Evolutionary conservation across 345 rosid species (phyloP).

Genomic region (Lepidium aucheri): DNA sequence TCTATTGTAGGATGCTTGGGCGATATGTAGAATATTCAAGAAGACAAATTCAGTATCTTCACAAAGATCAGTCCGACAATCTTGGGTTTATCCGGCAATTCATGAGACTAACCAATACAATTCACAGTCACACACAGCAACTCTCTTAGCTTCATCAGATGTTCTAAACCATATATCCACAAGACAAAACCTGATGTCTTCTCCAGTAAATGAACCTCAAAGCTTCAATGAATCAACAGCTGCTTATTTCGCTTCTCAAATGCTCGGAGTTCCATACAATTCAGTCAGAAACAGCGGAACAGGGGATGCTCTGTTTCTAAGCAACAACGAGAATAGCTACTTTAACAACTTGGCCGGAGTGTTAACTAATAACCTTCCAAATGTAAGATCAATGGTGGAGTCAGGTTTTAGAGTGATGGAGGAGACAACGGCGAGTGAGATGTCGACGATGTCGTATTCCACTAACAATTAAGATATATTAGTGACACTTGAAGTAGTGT

Average conservation of each 20-base stretch:
- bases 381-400: constrained; percentile 13
- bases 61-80: constrained; percentile 56
- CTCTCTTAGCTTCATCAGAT: constrained; percentile 14
- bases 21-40: constrained; percentile 94
- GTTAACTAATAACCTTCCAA: constrained; percentile 2
- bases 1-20: constrained; percentile 75
- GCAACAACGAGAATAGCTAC: constrained; percentile 14
- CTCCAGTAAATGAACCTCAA: neutral
- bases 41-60: constrained; percentile 59
- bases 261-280: constrained; percentile 16
- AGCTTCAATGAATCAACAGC: constrained; percentile 9
- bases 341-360: constrained; percentile 7
- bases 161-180: constrained; percentile 2
- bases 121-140: constrained; percentile 5
- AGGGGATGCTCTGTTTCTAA: constrained; percentile 14
- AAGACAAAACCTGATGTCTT: constrained; percentile 4
- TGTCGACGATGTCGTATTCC: constrained; percentile 14
- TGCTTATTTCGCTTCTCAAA: constrained; percentile 20
- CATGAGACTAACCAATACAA: constrained; percentile 10
- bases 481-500: constrained; percentile 12
- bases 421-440: constrained; percentile 9
- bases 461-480: constrained; percentile 2
- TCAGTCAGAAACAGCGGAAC: neutral
- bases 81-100: constrained; percentile 30
- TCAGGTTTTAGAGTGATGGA: neutral